Evolutionary conservation across 1,139 yeast genomes (phyloP), one percentile per base, ranked within the genome.

Genomic region (Pichia sp.): DNA sequence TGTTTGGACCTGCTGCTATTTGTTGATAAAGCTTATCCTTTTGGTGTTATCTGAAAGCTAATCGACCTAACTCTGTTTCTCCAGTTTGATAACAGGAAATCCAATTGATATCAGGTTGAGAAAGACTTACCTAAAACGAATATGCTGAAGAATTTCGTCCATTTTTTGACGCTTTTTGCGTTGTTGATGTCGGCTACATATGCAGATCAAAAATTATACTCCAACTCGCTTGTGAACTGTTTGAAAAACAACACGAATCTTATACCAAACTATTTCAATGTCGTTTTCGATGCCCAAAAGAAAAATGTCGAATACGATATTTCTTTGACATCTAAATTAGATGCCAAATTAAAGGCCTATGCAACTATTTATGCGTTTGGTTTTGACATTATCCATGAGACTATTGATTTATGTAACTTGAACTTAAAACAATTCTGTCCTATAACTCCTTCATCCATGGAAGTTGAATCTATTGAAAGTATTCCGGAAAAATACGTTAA

Each of bases 361-460:
- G 68, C 81, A 32, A 75, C 74, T 44, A 85, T 84, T 26, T 82
- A 77, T 56, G 94, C 92, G 4, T 84, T 83, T 58, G 94, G 94
- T 1, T 81, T 84, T 64, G 62, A 69, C 45, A 72, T 83, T 56
- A 79, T 83, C 51, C 67, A 72, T 10, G 67, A 69, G 53, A 58
- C 60, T 5, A 63, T 83, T 43, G 74, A 82, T 54, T 58, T 81
- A 53, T 84, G 94, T 66, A 42, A 56, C 26, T 59, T 81, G 48
- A 79, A 77, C 27, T 81, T 88, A 85, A 82, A 81, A 58, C 92
- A 84, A 63, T 83, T 84, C 58, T 84, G 94, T 65, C 92, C 92
- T 1, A 61, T 84, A 38, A 79, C 68, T 53, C 87, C 92, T 0
- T 92, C 92, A 28, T 61, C 75, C 29, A 71, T 84, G 57, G 82